A percentile compares a stretch with the other conserved stretches of the same genome.
Conservation (phyloP, 805 yeast species). For the Kuraishia piskuri region DNA sequence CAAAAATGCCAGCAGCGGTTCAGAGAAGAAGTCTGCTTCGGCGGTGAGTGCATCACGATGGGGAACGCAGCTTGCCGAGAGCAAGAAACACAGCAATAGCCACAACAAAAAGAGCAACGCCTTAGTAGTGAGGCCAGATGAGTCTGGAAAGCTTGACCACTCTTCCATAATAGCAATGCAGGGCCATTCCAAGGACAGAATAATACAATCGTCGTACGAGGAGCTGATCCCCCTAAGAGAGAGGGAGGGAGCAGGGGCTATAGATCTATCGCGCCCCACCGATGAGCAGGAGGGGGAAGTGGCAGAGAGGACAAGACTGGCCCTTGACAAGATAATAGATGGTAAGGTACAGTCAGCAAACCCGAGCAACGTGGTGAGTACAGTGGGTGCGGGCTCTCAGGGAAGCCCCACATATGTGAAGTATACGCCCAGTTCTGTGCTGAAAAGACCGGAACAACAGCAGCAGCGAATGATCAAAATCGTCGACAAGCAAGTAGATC, state of each 20-base stretch:
- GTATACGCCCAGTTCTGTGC: constrained; percentile 31
- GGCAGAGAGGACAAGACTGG: constrained; percentile 45
- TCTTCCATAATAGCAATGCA: neutral
- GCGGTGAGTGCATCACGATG: neutral
- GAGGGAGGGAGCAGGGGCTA: neutral
- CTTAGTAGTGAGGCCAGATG: neutral
- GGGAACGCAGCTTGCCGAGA: neutral
- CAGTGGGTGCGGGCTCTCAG: constrained; percentile 1
- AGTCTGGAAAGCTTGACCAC: neutral
- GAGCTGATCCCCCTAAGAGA: constrained; percentile 1
- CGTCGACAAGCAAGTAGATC: constrained; percentile 65
- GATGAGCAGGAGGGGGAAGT: constrained; percentile 37
- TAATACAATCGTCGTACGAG: neutral
- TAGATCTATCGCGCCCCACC: constrained; percentile 9
- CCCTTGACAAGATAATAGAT: constrained; percentile 43
- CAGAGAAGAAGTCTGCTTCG: neutral
- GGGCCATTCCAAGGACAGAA: neutral
- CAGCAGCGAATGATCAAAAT: constrained; percentile 49
- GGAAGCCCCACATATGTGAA: constrained; percentile 33
- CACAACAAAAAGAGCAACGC: neutral
- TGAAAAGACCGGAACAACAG: constrained; percentile 17
- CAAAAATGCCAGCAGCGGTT: neutral
- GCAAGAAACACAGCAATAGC: neutral
- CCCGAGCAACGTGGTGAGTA: constrained; percentile 9
- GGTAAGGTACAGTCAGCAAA: constrained; percentile 29